Evolutionary conservation across 768 basidiomycete species (phyloP).

Genomic region (Dacryopinax spathularia): DNA sequence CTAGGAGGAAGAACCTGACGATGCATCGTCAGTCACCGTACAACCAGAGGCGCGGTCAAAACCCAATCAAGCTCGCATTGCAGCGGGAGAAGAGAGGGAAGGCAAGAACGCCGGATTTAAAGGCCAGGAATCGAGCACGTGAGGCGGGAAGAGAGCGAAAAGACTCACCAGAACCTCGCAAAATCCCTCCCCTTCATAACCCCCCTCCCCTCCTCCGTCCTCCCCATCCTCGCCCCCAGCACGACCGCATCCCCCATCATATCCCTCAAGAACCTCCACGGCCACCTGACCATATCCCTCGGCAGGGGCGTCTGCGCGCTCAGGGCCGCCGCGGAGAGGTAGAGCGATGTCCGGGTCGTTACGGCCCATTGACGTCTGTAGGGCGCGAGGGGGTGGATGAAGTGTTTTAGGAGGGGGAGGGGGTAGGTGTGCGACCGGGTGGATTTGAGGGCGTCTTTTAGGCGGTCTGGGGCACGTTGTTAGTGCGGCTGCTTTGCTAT

Average conservation of each 20-base stretch:
- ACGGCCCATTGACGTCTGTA: slow-evolving; percentile 15
- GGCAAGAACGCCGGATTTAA: too few species aligned
- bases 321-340: slow-evolving; percentile 15
- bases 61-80: too few species aligned
- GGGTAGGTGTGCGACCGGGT: slow-evolving; percentile 12
- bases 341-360: slow-evolving; percentile 11
- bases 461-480: slow-evolving; percentile 9
- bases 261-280: slow-evolving; percentile 5
- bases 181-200: not conserved
- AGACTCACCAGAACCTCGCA: not conserved
- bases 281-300: slow-evolving; percentile 8
- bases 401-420: slow-evolving; percentile 12
- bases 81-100: too few species aligned
- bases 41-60: too few species aligned
- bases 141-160: too few species aligned
- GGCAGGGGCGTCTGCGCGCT: slow-evolving; percentile 17
- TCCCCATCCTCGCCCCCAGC: slow-evolving; percentile 13
- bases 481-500: too few species aligned
- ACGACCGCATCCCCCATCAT: slow-evolving; percentile 16
- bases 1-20: not conserved
- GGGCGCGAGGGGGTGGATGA: slow-evolving; percentile 12
- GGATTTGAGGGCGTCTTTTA: slow-evolving; percentile 12
- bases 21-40: too few species aligned
- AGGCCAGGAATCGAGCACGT: too few species aligned
- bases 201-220: slow-evolving; percentile 13